Base-by-base conservation (phyloP, 495 filamentous ascomycete species). In the Penicillium roqueforti region DNA sequence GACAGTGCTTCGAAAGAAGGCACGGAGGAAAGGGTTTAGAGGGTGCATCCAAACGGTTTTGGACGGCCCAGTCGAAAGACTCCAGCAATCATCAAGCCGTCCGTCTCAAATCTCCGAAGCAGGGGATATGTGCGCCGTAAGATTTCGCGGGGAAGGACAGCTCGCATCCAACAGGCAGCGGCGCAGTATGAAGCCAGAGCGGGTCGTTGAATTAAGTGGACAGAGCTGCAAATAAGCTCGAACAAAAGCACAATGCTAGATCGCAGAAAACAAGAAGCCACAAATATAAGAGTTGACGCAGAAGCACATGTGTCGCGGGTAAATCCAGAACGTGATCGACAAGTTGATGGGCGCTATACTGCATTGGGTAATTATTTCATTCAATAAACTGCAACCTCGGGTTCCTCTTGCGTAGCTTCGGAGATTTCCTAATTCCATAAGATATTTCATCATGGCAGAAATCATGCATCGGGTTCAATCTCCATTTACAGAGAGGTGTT, bases 21-120 rank as follows among this genome's bases (percentile, higher is more conserved):
- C 89, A 79, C 88, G 85, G 67, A 99, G 82, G 73, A 96, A 96
- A 68, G 95, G 93, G 74, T 97, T 99, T 86, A 97, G 84, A 76
- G 93, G 90, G 85, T 92, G 92, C 92, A 97, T 97, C 89, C 92
- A 90, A 76, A 71, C 73, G 72, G 63, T 75, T 60, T 70, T 74
- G 73, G 75, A 76, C 73, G 71, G 74, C 73, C 76, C 72, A 58
- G 61, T 45, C 53, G 55, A 65, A 46, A 40, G 61, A 34, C 53
- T 63, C 62, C 47, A 62, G 66, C 53, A 67, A 58, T 76, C 71
- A 76, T 78, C 68, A 75, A 76, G 73, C 59, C 72, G 70, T 65
- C 53, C 50, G 38, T 61, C 49, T 63, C 57, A 58, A 31, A 47
- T 62, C 45, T 43, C 53, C 55, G 56, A 53, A 47, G 42, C 54